Conservation (phyloP, 2,329 filamentous ascomycete species). For the Ophiosphaerella korrae region DNA sequence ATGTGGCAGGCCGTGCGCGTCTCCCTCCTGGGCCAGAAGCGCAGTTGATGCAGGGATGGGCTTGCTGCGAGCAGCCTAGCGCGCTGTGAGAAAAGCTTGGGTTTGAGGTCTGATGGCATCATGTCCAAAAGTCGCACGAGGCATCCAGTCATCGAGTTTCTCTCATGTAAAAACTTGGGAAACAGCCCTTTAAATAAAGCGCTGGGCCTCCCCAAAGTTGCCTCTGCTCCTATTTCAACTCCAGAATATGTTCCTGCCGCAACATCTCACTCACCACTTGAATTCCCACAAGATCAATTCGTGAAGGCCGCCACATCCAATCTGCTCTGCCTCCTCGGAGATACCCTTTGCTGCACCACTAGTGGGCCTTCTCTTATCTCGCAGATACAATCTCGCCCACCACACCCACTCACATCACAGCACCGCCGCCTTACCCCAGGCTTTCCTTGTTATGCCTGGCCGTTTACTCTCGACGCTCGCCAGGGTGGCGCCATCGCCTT, state of each 20-base stretch:
- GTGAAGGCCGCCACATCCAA: slow-evolving; percentile 22
- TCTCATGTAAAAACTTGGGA: slow-evolving; percentile 34
- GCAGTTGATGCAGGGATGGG: slow-evolving; percentile 25
- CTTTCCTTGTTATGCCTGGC: slow-evolving; percentile 42
- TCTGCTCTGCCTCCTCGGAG: slow-evolving; percentile 11
- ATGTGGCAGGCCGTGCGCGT: slow-evolving; percentile 33
- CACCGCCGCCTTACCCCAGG: slow-evolving; percentile 37
- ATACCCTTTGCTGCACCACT: slow-evolving; percentile 8
- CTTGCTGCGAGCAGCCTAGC: slow-evolving; percentile 25
- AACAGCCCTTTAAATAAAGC: slow-evolving; percentile 28
- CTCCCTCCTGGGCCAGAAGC: slow-evolving; percentile 43
- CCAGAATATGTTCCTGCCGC: slow-evolving; percentile 42
- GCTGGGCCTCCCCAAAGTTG: slow-evolving; percentile 17
- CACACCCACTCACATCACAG: slow-evolving; percentile 17
- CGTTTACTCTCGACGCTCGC: slow-evolving; percentile 42
- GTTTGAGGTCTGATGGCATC: slow-evolving; percentile 33
- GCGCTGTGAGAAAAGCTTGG: slow-evolving; percentile 31
- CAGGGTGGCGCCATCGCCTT: slow-evolving; percentile 39
- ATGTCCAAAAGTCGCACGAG: slow-evolving; percentile 20
- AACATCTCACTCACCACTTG: slow-evolving; percentile 36
- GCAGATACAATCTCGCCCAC: slow-evolving; percentile 9
- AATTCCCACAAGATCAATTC: slow-evolving; percentile 45
- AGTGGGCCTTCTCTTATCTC: slow-evolving; percentile 27
- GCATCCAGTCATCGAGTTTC: slow-evolving; percentile 39
- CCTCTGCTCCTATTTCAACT: slow-evolving; percentile 1